Evolutionary conservation across 2,329 filamentous ascomycete genomes (phyloP).

Genomic region (Alternaria sp.): DNA sequence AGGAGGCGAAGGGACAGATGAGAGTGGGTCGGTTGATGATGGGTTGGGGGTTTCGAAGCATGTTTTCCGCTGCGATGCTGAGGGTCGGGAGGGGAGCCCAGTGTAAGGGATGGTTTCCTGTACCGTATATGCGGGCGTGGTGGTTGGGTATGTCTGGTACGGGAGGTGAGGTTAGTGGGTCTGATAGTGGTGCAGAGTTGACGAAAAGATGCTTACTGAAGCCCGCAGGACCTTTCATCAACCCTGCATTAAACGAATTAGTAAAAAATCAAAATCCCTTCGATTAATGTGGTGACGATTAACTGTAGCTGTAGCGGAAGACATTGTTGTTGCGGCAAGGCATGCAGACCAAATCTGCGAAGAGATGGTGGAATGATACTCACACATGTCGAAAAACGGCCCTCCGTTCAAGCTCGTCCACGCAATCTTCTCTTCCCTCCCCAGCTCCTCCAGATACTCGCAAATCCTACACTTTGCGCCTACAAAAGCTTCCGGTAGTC

Average conservation of each 20-base stretch:
- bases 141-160: conserved; percentile 31
- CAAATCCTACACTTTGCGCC: conserved; percentile 43
- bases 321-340: too few relatives aligned
- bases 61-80: conserved; percentile 38
- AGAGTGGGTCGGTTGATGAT: conserved; percentile 42
- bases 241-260: conserved; percentile 26
- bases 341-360: too few relatives aligned
- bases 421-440: conserved; percentile 30
- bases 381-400: conserved; percentile 52
- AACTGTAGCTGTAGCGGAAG: too few relatives aligned
- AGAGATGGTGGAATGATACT: conserved; percentile 9
- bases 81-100: conserved; percentile 47
- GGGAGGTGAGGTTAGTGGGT: not conserved
- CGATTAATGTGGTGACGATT: too few relatives aligned
- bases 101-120: conserved; percentile 38
- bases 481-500: conserved; percentile 37
- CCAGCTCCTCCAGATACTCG: conserved; percentile 38
- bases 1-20: conserved; percentile 35
- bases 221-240: conserved; percentile 50
- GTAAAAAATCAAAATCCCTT: not conserved
- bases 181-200: not conserved
- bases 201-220: conserved; percentile 21
- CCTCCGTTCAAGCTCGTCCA: conserved; percentile 50
- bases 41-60: conserved; percentile 38
- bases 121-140: conserved; percentile 48